Conservation (phyloP, 495 filamentous ascomycete genomes). For the Annulohypoxylon stygium region DNA sequence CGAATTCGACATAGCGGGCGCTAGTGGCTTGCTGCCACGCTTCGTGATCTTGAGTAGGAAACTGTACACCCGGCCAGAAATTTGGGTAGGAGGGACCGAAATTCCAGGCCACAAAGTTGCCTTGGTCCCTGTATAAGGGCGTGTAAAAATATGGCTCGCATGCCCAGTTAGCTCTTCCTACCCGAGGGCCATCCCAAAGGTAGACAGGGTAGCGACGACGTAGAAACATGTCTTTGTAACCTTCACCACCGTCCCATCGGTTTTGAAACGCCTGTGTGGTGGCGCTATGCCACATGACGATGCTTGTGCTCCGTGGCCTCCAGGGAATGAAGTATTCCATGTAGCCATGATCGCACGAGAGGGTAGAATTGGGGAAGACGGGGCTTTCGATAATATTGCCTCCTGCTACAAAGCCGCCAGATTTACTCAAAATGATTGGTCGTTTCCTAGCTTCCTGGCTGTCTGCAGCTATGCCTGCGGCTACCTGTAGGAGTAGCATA, state of each 20-base stretch:
- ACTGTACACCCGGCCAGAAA: constrained; percentile 63
- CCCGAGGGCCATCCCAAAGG: constrained; percentile 62
- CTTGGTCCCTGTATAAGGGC: constrained; percentile 56
- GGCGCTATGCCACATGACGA: constrained; percentile 65
- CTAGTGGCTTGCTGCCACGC: constrained; percentile 61
- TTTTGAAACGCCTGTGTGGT: constrained; percentile 63
- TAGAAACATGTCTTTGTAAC: constrained; percentile 65
- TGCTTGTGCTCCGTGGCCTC: constrained; percentile 57
- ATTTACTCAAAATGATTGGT: constrained; percentile 56
- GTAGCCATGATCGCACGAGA: constrained; percentile 65
- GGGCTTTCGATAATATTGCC: constrained; percentile 54
- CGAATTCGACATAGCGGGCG: constrained; percentile 60
- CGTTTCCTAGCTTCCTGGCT: constrained; percentile 11
- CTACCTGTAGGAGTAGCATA: constrained; percentile 5
- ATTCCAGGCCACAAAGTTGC: constrained; percentile 62
- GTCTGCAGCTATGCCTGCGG: not conserved
- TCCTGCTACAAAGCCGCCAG: constrained; percentile 57
- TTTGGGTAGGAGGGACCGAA: constrained; percentile 56
- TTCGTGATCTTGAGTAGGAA: constrained; percentile 51
- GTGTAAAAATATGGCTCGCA: constrained; percentile 55
- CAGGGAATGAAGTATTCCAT: constrained; percentile 65
- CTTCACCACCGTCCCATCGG: constrained; percentile 62
- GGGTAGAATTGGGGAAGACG: constrained; percentile 50
- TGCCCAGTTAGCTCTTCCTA: constrained; percentile 63
- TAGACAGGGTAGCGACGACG: constrained; percentile 63